phyloP scores from a whole-genome alignment of 805 yeast species.

The Metschnikowia gruessii region DNA sequence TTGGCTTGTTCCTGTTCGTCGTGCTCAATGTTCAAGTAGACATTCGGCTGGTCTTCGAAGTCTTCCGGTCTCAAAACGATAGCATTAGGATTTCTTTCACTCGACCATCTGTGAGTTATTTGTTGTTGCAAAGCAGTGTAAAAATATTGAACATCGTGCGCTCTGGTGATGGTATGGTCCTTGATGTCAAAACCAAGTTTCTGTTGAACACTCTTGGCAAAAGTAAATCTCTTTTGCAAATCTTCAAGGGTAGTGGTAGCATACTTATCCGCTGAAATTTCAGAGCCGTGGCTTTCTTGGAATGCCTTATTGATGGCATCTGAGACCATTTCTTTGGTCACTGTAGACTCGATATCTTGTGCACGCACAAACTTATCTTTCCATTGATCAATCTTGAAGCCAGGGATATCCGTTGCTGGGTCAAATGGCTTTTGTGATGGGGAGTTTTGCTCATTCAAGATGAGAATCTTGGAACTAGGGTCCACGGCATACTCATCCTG shows the following conservation, averaged over 20 bases:
- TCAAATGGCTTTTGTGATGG: slow-evolving; percentile 28
- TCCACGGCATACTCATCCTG: slow-evolving; percentile 38
- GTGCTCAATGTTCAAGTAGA: slow-evolving; percentile 52
- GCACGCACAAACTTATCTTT: slow-evolving; percentile 25
- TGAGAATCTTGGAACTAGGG: slow-evolving; percentile 31
- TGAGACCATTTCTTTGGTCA: slow-evolving; percentile 24
- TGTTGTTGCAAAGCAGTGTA: slow-evolving; percentile 35
- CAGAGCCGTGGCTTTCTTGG: slow-evolving; percentile 16
- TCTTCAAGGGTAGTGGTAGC: slow-evolving; percentile 25
- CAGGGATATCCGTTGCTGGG: slow-evolving; percentile 32
- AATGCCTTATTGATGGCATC: slow-evolving; percentile 26
- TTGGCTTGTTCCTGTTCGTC: slow-evolving; percentile 44
- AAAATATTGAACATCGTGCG: slow-evolving; percentile 40
- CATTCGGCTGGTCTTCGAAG: slow-evolving; percentile 52
- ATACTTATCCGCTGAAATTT: slow-evolving; percentile 8
- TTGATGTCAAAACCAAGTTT: slow-evolving; percentile 51
- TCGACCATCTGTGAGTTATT: slow-evolving; percentile 44
- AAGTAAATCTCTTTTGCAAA: slow-evolving; percentile 47
- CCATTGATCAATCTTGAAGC: slow-evolving; percentile 37
- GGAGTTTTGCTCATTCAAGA: slow-evolving; percentile 37
- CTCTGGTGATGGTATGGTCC: slow-evolving; percentile 46
- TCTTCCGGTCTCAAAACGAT: slow-evolving; percentile 56
- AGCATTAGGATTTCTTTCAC: slow-evolving; percentile 74
- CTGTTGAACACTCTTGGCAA: slow-evolving; percentile 47
- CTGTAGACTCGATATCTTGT: slow-evolving; percentile 30